These are phyloP conservation scores for Aspergillus ustus DNA, from an alignment of 2,329 filamentous ascomycete genomes.

Conservation along the genomic window DNA sequence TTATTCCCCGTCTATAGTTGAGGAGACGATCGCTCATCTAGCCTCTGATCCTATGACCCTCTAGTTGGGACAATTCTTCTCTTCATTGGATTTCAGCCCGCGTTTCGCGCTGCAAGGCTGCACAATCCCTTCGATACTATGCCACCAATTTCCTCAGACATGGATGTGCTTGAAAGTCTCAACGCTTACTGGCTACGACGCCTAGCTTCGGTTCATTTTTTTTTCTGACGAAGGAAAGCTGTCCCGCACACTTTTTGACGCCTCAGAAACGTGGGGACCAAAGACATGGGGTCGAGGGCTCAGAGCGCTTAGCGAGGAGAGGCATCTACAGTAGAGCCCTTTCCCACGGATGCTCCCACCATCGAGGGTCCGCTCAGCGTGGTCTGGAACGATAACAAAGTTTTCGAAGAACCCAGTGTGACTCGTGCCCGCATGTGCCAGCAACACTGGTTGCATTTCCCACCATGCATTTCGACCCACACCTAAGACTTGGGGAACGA, in stretches of 20 bases:
- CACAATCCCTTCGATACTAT: slow-evolving; percentile 6
- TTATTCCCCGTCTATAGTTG: slow-evolving; percentile 7
- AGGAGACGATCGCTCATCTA: slow-evolving; percentile 5
- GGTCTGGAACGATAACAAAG: neutral
- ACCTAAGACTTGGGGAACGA: slow-evolving; percentile 1
- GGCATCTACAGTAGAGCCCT: neutral
- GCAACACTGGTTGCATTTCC: neutral
- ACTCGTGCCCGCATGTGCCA: slow-evolving; percentile 8
- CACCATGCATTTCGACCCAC: slow-evolving; percentile 12
- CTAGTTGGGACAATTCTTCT: neutral
- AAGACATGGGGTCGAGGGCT: neutral
- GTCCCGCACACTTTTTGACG: neutral
- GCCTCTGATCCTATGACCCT: slow-evolving; percentile 11
- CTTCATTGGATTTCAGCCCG: slow-evolving; percentile 9
- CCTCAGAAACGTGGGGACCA: slow-evolving; percentile 1
- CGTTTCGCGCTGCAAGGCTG: slow-evolving; percentile 11
- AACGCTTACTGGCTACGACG: slow-evolving; percentile 4
- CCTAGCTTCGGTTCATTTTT: neutral
- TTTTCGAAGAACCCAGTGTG: slow-evolving; percentile 4
- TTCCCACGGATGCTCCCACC: neutral
- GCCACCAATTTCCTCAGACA: slow-evolving; percentile 6
- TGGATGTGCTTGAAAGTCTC: neutral
- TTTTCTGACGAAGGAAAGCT: neutral
- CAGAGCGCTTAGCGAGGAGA: neutral
- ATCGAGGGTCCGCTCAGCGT: neutral